Evolutionary conservation across 176 grass and related monocot species (phyloP), one percentile per base, ranked within the genome.

Genomic region (Puccinellia tenuiflora): DNA sequence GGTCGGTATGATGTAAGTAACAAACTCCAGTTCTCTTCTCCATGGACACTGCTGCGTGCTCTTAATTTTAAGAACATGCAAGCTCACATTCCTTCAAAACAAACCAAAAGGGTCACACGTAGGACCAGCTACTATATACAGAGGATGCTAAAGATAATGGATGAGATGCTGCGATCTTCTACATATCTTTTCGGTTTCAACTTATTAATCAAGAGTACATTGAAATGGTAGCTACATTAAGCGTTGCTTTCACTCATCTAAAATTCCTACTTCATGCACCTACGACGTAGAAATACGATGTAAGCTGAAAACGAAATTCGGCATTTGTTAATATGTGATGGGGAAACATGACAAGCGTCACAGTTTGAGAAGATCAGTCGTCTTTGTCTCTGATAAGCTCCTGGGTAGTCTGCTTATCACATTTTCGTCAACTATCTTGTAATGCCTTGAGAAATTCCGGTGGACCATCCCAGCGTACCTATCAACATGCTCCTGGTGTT

Each of bases 381-480:
- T 92, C 87, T 88, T 99, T 97, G 40, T 87, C 78, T 73, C 75
- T 96, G 60, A 56, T 85, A 73, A 90, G 17, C 83, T 77, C 82
- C 83, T 90, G 0, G 91, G 91, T 13, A 96, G 78, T 87, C 91
- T 88, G 79, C 97, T 86, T 30, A 96, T 96, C 75, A 96, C 89
- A 86, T 96, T 96, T 83, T 92, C 85, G 13, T 99, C 97, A 35
- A 99, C 91, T 40, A 99, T 86, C 86, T 92, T 99, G 88, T 94
- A 99, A 83, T 99, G 97, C 81, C 94, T 92, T 31, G 93, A 96
- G 76, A 99, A 82, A 68, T 94, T 99, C 45, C 63, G 80, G 81
- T 89, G 93, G 43, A 99, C 86, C 72, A 99, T 91, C 31, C 97
- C 89, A 22, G 89, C 91, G 45, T 90, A 99, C 25, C 43, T 87